These are phyloP conservation scores for Pestalotiopsis sp. DNA, from an alignment of 2,329 filamentous ascomycete species.

Conservation along the genomic window DNA sequence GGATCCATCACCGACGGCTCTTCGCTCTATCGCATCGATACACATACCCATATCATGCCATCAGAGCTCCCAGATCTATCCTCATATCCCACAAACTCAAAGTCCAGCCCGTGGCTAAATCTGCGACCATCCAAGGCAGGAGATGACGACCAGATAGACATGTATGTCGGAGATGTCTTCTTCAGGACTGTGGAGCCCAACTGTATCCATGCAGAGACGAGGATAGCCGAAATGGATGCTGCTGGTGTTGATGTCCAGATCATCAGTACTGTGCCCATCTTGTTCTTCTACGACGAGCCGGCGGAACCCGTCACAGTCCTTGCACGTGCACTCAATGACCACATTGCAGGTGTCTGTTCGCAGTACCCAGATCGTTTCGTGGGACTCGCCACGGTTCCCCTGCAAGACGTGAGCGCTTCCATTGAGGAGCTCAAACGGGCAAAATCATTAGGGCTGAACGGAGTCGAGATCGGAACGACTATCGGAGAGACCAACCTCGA, in stretches of 20 bases:
- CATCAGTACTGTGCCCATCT: slow-evolving; percentile 36
- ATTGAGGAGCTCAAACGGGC: slow-evolving; percentile 31
- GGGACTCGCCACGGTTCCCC: slow-evolving; percentile 34
- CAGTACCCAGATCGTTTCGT: slow-evolving; percentile 31
- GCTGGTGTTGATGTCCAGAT: slow-evolving; percentile 38
- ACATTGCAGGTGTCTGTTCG: slow-evolving; percentile 29
- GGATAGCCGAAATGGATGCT: slow-evolving; percentile 35
- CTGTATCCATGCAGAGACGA: slow-evolving; percentile 31
- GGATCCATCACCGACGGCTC: slow-evolving; percentile 9
- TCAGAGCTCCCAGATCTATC: slow-evolving; percentile 39
- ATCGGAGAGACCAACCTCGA: slow-evolving; percentile 33
- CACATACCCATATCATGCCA: slow-evolving; percentile 41
- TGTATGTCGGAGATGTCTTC: slow-evolving; percentile 35
- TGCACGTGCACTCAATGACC: slow-evolving; percentile 34
- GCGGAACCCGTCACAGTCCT: slow-evolving; percentile 28
- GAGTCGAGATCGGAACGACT: slow-evolving; percentile 37
- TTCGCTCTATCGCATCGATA: slow-evolving; percentile 36
- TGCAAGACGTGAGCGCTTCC: slow-evolving; percentile 32
- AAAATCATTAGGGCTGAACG: slow-evolving; percentile 27
- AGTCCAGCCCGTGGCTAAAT: slow-evolving; percentile 36
- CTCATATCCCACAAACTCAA: slow-evolving; percentile 47
- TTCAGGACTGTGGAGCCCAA: slow-evolving; percentile 36
- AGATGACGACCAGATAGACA: slow-evolving; percentile 31
- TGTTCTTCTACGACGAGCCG: slow-evolving; percentile 39
- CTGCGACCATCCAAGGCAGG: slow-evolving; percentile 26